Conservation (phyloP, 345 rosid species). For the Limnanthes douglasii region DNA sequence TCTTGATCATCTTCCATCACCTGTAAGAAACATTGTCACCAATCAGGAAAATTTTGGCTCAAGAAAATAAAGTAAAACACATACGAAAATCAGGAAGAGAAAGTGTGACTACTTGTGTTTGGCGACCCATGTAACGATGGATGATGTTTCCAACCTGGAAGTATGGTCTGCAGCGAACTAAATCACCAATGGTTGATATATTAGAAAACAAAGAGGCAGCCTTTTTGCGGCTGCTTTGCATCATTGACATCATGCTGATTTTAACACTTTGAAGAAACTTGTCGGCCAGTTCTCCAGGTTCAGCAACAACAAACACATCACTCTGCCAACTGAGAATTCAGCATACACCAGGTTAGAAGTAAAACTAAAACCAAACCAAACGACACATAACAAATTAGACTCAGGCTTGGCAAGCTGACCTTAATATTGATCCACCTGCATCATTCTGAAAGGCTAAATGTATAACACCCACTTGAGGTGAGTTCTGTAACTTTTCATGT, state of each 20-base stretch:
- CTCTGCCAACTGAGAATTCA: constrained; percentile 68
- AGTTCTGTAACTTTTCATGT: constrained; percentile 78
- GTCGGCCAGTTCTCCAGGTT: constrained; percentile 91
- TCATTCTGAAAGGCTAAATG: constrained; percentile 91
- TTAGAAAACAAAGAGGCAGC: constrained; percentile 40
- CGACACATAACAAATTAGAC: constrained; percentile 1
- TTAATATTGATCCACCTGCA: constrained; percentile 57
- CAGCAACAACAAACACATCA: constrained; percentile 96
- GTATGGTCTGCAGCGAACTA: constrained; percentile 47
- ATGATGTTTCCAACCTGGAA: constrained; percentile 84
- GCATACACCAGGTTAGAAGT: constrained; percentile 12
- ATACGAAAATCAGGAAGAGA: not conserved
- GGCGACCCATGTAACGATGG: constrained; percentile 87
- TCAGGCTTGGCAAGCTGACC: constrained; percentile 29
- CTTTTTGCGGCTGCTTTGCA: constrained; percentile 34
- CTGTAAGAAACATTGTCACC: too few species aligned
- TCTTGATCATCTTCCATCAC: constrained; percentile 97
- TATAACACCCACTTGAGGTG: constrained; percentile 87
- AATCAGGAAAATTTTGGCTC: too few species aligned
- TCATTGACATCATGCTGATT: constrained; percentile 52
- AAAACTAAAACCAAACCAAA: constrained; percentile 6
- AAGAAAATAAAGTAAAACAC: not conserved
- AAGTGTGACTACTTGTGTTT: constrained; percentile 51
- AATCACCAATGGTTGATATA: constrained; percentile 58
- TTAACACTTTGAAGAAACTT: constrained; percentile 79